Conservation (phyloP, 2,329 filamentous ascomycete species). For the Aschersonia sp. region DNA sequence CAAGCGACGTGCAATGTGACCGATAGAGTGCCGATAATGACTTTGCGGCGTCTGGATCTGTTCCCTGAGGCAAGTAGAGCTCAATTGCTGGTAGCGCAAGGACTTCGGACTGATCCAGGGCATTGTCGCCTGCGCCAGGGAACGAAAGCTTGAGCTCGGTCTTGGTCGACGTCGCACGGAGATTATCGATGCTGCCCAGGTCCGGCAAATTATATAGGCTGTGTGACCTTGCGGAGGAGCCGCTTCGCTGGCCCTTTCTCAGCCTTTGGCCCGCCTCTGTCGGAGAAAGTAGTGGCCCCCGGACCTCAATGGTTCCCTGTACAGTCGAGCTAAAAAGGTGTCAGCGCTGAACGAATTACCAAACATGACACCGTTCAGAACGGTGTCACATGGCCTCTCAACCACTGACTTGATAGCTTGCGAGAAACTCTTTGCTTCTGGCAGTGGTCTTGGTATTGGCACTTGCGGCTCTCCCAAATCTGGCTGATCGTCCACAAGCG, state of each 20-base stretch:
- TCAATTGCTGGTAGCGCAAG: slow-evolving; percentile 78
- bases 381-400: not conserved
- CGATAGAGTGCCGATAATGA: slow-evolving; percentile 79
- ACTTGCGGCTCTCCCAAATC: slow-evolving; percentile 29
- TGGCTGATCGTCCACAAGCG: slow-evolving; percentile 40
- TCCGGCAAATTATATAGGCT: slow-evolving; percentile 48
- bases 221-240: slow-evolving; percentile 12
- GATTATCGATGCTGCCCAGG: slow-evolving; percentile 39
- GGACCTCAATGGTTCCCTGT: slow-evolving; percentile 11
- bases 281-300: slow-evolving; percentile 15
- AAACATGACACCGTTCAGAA: not conserved
- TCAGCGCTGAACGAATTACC: not conserved
- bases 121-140: slow-evolving; percentile 38
- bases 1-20: slow-evolving; percentile 86
- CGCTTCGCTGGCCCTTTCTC: slow-evolving; percentile 4
- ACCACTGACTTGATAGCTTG: slow-evolving; percentile 35
- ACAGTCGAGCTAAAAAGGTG: slow-evolving; percentile 12
- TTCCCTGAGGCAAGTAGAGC: slow-evolving; percentile 63
- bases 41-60: slow-evolving; percentile 75
- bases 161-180: slow-evolving; percentile 43
- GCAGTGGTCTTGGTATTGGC: slow-evolving; percentile 31
- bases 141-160: slow-evolving; percentile 47
- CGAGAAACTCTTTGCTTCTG: slow-evolving; percentile 30
- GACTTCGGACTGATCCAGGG: slow-evolving; percentile 44
- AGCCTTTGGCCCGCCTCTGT: slow-evolving; percentile 10